Evolutionary conservation across 2,329 filamentous ascomycete genomes (phyloP), one percentile per base, ranked within the genome.

Genomic region (Escovopsis weberi): DNA sequence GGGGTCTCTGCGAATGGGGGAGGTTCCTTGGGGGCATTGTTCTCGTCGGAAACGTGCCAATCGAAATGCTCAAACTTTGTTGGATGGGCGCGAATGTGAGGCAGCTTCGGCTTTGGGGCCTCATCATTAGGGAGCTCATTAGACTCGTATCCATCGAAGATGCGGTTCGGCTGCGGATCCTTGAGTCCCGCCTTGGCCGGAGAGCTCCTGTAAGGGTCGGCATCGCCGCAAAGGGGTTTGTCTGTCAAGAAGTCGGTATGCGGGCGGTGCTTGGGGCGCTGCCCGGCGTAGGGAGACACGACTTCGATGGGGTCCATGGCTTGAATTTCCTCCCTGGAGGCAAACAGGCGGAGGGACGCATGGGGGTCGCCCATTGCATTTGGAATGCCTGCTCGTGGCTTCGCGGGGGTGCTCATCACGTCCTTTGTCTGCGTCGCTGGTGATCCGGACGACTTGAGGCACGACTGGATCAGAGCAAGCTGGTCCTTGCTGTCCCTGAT

Each of bases 401-500:
- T 70, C 42, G 55, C 55, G 33, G 65, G 50, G 33, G 62, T 44
- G 28, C 8, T 67, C 60, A 41, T 61, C 59, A 35, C 62, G 54
- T 45, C 52, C 55, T 39, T 60, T 57, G 33, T 59, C 52, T 32
- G 28, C 28, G 28, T 11, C 8, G 8, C 28, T 32, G 28, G 28
- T 11, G 28, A 32, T 32, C 65, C 65, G n/a, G 64, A 59, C 34
- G 65, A 61, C 52, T 74, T 72, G 53, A 76, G 65, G 49, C 71
- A 80, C 40, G 67, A 69, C 49, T 74, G 69, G 53, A 94, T 85
- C 54, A 94, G 67, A 54, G 78, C 80, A 52, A 82, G 72, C 66
- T 96, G 88, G 42, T 94, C 87, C 54, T 77, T 77, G 57, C 81
- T 83, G 58, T 94, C 87, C 52, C 79, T 78, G 57, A 98, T 93